Base-by-base conservation (phyloP, 129 eudicot species). In the Arctium lappa region DNA sequence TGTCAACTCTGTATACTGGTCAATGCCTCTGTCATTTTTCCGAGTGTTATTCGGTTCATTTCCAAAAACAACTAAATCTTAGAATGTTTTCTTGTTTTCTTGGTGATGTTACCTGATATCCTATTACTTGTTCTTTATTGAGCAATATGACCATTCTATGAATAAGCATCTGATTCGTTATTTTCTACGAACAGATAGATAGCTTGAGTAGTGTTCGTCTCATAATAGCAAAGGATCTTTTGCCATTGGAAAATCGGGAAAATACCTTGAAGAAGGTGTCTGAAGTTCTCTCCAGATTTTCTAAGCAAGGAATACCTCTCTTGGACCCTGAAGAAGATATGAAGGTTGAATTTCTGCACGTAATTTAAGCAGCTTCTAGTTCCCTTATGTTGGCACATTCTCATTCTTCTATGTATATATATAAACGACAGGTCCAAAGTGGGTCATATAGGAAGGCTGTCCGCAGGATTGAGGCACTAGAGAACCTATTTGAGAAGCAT, bases 251-350 rank as follows among this genome's bases (percentile, higher is more conserved):
- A 87, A 90, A 89, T 72, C 88, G 99, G 72, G 92, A 93, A 86
- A 93, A 93, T 86, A 93, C 99, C 6, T 70, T 96, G 82, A 96
- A 96, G 87, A 96, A 93, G 85, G 97, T 96, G 63, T 90, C 94
- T 16, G 98, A 96, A 86, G 97, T 91, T 80, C 88, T 91, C 31
- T 83, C 88, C 38, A 91, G 99, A 89, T 93, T 93, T 85, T 82
- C 95, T 2, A 93, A 91, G 86, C 94, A 89, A 73, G 98, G 98
- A 44, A 73, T 90, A 72, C 98, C 99, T 63, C 90, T 86, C 16
- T 88, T 95, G 70, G 98, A 96, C 82, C 99, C 98, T 75, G 95
- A 93, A 93, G 99, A 96, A 90, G 99, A 96, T 89, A 93, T 96
- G 99, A 96, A 96, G 97, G 98, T 91, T 69, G 15, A 4, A 16